Evolutionary conservation across 2,329 filamentous ascomycete species (phyloP), one percentile per base, ranked within the genome.

Genomic region (Verticillium albo-atrum): DNA sequence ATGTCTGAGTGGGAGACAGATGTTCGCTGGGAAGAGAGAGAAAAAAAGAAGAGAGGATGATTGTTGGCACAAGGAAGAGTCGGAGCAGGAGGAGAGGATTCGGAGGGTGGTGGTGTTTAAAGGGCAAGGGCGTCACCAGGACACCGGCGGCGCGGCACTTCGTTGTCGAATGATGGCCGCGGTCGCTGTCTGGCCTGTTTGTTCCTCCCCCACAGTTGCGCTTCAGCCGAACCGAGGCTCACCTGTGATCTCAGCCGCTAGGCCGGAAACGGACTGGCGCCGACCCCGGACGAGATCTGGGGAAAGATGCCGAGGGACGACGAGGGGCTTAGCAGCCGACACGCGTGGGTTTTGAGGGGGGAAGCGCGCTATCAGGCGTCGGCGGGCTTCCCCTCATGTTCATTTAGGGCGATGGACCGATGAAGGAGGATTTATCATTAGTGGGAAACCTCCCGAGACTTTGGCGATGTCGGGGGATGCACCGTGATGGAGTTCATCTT

Each of bases 251-350:
- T 23, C 7, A 53, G 62, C 17, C 10, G 42, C 42, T 50, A 50
- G n/a, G 20, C 42, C 42, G 42, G n/a, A 34, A 28, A 2, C 42
- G 37, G 37, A 32, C 34, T 57, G 53, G 17, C 17, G 58, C 32
- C 32, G 25, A 28, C 61, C 56, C 58, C 35, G 54, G 61, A 55
- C 55, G 57, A 56, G 61, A 60, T 63, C 62, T 63, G 62, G 62
- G 62, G 60, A 62, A 58, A 54, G 61, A 61, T 63, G 59, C 62
- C 62, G 62, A 63, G 62, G 62, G 52, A 30, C 62, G 60, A 28
- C 7, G 47, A 10, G 20, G 35, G 14, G 35, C 35, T 14, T 37
- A 17, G 35, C 15, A 14, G 10, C 32, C 15, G 32, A 9, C n/a
- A 34, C 10, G 32, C 6, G 3, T 34, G 32, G 32, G 15, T 10